phyloP scores from a whole-genome alignment of 345 rosid genomes.

The Tarenaya hassleriana region DNA sequence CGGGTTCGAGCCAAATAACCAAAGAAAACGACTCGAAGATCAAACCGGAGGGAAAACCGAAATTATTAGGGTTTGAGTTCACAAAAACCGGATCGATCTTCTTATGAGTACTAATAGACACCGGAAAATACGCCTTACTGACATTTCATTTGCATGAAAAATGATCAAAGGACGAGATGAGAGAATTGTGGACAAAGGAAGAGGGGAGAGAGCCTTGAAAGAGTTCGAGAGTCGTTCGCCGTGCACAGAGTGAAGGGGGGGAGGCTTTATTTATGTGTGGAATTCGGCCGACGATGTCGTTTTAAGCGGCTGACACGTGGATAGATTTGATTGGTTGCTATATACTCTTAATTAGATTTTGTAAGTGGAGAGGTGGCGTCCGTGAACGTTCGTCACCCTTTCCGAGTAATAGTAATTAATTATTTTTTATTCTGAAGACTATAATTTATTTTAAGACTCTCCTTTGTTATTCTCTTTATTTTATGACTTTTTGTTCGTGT shows the following conservation, averaged over 20 bases:
- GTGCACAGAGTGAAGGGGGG: conserved; percentile 4
- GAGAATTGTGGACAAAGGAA: background rate
- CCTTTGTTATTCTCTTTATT: too few species aligned
- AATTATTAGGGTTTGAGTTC: conserved; percentile 6
- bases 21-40: background rate
- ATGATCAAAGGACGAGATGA: background rate
- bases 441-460: too few species aligned
- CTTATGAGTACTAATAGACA: conserved; percentile 25
- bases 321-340: background rate
- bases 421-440: background rate
- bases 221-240: conserved; percentile 7
- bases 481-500: too few species aligned
- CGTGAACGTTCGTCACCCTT: background rate
- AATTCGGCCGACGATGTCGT: conserved; percentile 23
- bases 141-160: conserved; percentile 2
- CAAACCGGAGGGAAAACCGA: too few species aligned
- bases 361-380: conserved; percentile 15
- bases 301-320: conserved; percentile 8
- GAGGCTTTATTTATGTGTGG: background rate
- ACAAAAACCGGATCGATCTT: conserved; percentile 15
- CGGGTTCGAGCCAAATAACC: too few species aligned
- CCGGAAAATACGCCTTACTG: conserved; percentile 21
- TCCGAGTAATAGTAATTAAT: background rate
- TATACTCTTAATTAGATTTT: background rate
- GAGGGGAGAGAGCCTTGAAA: conserved; percentile 9